phyloP scores from a whole-genome alignment of 257 asterid species.

The Ilex aquifolium region DNA sequence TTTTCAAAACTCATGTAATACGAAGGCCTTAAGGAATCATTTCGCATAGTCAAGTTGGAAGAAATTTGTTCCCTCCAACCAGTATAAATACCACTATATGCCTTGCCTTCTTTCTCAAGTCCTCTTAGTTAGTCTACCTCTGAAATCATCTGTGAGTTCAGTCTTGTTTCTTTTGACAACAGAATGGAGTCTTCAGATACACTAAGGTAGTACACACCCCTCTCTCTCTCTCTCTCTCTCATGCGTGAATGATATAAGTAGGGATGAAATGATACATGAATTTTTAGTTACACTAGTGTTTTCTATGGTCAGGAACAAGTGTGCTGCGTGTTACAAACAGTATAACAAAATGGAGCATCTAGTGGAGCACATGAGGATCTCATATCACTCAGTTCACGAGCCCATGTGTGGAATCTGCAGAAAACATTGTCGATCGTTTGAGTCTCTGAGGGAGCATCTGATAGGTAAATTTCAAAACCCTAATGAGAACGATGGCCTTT shows the following conservation, averaged over 20 bases:
- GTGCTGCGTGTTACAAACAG: constrained; percentile 88
- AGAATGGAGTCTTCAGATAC: constrained; percentile 51
- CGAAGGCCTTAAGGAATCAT: no score
- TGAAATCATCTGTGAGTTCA: constrained; percentile 5
- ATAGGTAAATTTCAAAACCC: constrained; percentile 38
- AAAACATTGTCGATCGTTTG: constrained; percentile 86
- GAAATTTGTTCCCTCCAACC: no score
- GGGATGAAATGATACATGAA: background rate
- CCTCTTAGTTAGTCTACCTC: constrained; percentile 12
- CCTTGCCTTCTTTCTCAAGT: constrained; percentile 23
- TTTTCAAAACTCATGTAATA: no score
- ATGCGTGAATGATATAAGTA: background rate
- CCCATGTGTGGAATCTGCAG: constrained; percentile 72
- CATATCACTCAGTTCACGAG: constrained; percentile 79
- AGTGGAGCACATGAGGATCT: constrained; percentile 82
- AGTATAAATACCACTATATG: constrained; percentile 45
- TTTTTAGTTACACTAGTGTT: constrained; percentile 11
- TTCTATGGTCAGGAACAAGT: constrained; percentile 53
- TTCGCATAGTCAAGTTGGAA: no score
- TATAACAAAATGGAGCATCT: constrained; percentile 85
- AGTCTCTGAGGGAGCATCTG: constrained; percentile 86
- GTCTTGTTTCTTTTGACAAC: constrained; percentile 41
- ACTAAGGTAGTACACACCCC: constrained; percentile 27
- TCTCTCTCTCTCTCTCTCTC: background rate
- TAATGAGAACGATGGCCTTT: no score